A percentile compares a stretch with the other conserved stretches of the same genome.
Conservation (phyloP, 176 grass and related monocot genomes). For the Phyllostachys edulis region DNA sequence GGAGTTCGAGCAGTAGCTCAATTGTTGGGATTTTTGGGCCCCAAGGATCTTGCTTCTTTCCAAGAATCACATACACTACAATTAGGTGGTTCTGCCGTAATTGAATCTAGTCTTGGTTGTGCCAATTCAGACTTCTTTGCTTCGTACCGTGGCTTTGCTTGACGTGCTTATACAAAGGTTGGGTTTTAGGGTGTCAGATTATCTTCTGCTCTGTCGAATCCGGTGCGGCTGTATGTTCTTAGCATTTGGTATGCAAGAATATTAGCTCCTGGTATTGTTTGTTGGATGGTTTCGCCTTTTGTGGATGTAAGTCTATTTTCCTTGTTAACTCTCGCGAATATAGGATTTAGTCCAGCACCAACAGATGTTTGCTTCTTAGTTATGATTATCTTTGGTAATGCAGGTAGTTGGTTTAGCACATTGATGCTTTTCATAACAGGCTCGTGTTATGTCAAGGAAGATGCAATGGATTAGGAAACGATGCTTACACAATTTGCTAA, state of each 20-base stretch:
- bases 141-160: neutral
- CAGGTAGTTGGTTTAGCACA: too few relatives aligned
- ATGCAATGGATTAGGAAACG: too few relatives aligned
- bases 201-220: neutral
- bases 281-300: neutral
- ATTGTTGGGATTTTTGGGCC: neutral
- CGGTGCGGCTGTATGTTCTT: neutral
- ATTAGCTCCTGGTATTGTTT: neutral
- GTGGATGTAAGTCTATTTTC: neutral
- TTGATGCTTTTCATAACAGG: too few relatives aligned
- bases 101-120: neutral
- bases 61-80: neutral
- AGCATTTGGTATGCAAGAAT: neutral
- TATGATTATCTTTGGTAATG: too few relatives aligned
- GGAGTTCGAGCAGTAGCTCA: neutral
- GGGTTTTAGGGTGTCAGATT: neutral
- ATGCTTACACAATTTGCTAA: too few relatives aligned
- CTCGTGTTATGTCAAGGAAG: too few relatives aligned
- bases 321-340: neutral
- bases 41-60: neutral
- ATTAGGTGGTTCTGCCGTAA: neutral
- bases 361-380: neutral
- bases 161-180: neutral
- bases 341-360: neutral
- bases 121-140: neutral